Conservation (phyloP, 768 basidiomycete genomes). For the Naematelia aurantialba region DNA sequence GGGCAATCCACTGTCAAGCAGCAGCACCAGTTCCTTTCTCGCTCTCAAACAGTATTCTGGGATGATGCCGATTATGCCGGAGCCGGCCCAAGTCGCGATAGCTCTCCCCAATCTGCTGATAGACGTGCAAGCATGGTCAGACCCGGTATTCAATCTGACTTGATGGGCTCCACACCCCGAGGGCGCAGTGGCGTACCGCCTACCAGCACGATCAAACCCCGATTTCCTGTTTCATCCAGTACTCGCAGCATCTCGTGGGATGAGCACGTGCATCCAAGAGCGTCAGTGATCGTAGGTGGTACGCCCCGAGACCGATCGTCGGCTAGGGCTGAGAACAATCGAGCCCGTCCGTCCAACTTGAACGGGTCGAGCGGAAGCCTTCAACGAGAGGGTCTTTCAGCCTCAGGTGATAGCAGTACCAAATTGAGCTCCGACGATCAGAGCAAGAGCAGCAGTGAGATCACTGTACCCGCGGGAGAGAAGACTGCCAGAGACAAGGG, state of each 20-base stretch:
- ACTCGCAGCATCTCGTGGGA: slow-evolving; percentile 28
- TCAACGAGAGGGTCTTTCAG: background rate
- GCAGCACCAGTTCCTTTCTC: slow-evolving; percentile 15
- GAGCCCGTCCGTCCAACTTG: slow-evolving; percentile 3
- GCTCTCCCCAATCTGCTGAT: background rate
- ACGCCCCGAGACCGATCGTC: background rate
- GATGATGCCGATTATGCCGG: slow-evolving; percentile 42
- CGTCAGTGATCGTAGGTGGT: background rate
- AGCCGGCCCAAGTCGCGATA: background rate
- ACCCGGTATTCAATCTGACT: background rate
- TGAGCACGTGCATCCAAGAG: background rate
- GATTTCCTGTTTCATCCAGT: slow-evolving; percentile 10
- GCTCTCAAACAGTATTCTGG: slow-evolving; percentile 49
- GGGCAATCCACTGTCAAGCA: background rate
- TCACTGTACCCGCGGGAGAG: background rate
- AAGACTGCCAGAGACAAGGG: background rate
- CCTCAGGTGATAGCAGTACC: background rate
- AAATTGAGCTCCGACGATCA: background rate
- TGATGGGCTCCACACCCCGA: background rate
- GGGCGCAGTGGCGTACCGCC: background rate
- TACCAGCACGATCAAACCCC: background rate
- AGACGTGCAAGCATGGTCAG: background rate
- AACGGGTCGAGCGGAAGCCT: background rate
- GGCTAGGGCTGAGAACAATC: background rate
- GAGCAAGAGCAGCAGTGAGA: background rate